Base-by-base conservation (phyloP, 768 basidiomycete species). In the Podaxis pistillaris region DNA sequence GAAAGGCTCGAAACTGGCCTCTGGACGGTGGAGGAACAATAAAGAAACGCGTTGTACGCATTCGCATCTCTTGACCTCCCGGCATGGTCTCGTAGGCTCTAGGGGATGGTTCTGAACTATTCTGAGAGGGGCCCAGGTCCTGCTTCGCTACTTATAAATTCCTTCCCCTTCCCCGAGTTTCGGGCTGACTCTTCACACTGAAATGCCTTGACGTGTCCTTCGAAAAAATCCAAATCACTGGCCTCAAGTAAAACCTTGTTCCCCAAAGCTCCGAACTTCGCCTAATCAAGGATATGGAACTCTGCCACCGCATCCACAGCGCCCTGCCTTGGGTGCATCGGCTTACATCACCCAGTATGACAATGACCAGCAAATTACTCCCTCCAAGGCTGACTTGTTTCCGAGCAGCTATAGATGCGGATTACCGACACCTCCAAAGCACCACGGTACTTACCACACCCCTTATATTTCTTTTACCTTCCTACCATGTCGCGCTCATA, bases 401-500 rank as follows among this genome's bases (percentile, higher is more conserved):
- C 53, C 24, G 17, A 17, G 15, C 52, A 40, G 49, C 28, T 61
- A 49, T 55, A 61, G 51, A 41, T 6, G 3, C 19, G 3, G 30
- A 5, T 13, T 3, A 12, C 13, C 19, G 30, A 30, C 19, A n/a
- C 30, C 49, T 19, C 9, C 33, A 47, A 50, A 51, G 12, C 49
- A 38, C 19, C 30, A 22, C 52, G n/a, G 55, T 61, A 53, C 41
- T 55, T 40, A 53, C 68, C 62, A 61, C 67, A 40, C 33, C 74
- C 13, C 71, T 47, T 69, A 73, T 59, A 72, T 73, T 72, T 38
- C 65, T 62, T 36, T 68, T 72, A 37, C 36, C 76, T 37, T 61
- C 65, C 26, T 60, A 72, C 36, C 73, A 72, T 17, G 71, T 78
- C 63, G 64, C 68, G 44, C 47, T 77, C 8, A 63, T 73, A 37